Evolutionary conservation across 2,329 filamentous ascomycete species (phyloP).

Genomic region (Rachicladosporium sp.): DNA sequence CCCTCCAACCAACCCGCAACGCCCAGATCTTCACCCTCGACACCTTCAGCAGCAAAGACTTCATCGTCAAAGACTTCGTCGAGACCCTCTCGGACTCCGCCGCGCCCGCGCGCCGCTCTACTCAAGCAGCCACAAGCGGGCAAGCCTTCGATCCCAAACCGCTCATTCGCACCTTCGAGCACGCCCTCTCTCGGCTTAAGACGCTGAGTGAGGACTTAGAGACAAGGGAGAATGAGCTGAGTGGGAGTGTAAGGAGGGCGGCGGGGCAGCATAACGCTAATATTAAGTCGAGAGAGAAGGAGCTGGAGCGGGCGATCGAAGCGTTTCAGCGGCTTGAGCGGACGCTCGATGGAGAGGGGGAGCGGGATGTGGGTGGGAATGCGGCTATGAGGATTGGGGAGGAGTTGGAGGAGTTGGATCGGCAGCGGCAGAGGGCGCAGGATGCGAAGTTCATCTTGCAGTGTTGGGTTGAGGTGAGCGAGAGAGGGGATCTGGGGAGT

Average conservation of each 20-base stretch:
- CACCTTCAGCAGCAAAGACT: slow-evolving; percentile 58
- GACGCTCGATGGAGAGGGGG: slow-evolving; percentile 48
- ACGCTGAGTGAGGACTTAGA: slow-evolving; percentile 72
- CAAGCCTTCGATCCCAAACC: slow-evolving; percentile 81
- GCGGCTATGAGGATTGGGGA: slow-evolving; percentile 91
- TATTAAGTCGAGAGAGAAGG: slow-evolving; percentile 71
- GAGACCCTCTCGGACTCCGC: slow-evolving; percentile 82
- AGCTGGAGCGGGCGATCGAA: slow-evolving; percentile 83
- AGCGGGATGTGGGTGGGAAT: slow-evolving; percentile 54
- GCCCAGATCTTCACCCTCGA: slow-evolving; percentile 61
- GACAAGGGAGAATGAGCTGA: slow-evolving; percentile 77
- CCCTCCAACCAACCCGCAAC: slow-evolving; percentile 20
- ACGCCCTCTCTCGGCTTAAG: slow-evolving; percentile 56
- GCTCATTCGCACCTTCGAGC: slow-evolving; percentile 86
- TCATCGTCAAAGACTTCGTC: slow-evolving; percentile 96
- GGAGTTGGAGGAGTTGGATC: slow-evolving; percentile 83
- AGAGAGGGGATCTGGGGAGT: slow-evolving; percentile 73
- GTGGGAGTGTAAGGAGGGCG: slow-evolving; percentile 78
- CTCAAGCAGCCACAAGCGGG: slow-evolving; percentile 26
- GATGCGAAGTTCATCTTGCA: slow-evolving; percentile 93
- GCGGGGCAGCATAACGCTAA: slow-evolving; percentile 89
- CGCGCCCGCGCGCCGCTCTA: slow-evolving; percentile 65
- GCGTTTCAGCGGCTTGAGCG: slow-evolving; percentile 85
- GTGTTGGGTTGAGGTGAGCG: slow-evolving; percentile 92
- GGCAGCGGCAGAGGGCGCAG: slow-evolving; percentile 75